These are phyloP conservation scores for Puccinia polysora DNA, from an alignment of 1,284 basidiomycete genomes.

Conservation along the genomic window DNA sequence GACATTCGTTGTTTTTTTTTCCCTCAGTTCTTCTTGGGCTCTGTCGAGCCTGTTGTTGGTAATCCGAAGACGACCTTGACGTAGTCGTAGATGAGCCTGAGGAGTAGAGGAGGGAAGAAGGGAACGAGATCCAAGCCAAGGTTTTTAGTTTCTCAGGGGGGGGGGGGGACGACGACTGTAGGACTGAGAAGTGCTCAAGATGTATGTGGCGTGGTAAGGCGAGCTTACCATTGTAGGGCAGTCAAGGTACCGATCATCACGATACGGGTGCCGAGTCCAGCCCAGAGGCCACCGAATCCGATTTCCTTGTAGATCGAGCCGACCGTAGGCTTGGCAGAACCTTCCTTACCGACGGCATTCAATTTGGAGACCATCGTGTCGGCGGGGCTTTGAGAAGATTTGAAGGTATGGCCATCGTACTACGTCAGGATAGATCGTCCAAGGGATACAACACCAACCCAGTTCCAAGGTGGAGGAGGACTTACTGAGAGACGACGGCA, in stretches of 20 bases:
- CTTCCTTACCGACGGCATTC: conserved; percentile 51
- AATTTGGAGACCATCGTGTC: conserved; percentile 52
- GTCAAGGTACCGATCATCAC: conserved; percentile 51
- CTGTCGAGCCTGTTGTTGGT: conserved; percentile 48
- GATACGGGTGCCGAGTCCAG: conserved; percentile 50
- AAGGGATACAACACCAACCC: too few species aligned
- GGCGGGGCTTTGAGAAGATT: conserved; percentile 48
- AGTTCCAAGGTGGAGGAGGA: background rate
- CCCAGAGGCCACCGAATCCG: conserved; percentile 52
- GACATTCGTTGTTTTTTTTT: background rate
- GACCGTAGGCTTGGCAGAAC: conserved; percentile 50
- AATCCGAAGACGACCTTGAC: conserved; percentile 48
- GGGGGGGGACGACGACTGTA: background rate
- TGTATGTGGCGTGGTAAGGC: too few species aligned
- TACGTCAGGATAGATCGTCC: too few species aligned
- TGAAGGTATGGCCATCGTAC: too few species aligned
- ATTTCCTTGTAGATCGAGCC: conserved; percentile 51
- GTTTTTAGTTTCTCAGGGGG: too few species aligned
- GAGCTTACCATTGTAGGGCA: conserved; percentile 49
- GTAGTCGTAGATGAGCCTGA: conserved; percentile 50
- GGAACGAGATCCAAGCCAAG: too few species aligned
- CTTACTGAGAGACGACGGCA: conserved; percentile 51
- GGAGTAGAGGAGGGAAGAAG: too few species aligned
- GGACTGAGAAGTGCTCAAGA: background rate
- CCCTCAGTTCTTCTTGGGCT: conserved; percentile 44